These are phyloP conservation scores for Paracorniculantispora psalliotae DNA, from an alignment of 2,329 filamentous ascomycete genomes.

Conservation along the genomic window DNA sequence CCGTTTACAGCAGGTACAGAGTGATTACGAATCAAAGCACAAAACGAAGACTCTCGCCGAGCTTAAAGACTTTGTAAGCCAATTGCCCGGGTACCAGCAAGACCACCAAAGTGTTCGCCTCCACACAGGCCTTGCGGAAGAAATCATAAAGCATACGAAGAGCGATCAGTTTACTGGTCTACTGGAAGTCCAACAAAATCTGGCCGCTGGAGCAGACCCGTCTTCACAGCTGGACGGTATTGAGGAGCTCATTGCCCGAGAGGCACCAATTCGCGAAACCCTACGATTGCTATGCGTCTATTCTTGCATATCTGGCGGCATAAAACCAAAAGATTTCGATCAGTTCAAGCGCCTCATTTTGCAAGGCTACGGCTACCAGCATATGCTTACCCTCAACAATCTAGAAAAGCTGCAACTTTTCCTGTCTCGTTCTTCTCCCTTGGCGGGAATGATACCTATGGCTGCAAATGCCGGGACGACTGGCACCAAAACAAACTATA, in stretches of 20 bases:
- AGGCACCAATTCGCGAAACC: conserved; percentile 74
- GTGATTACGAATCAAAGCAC: conserved; percentile 86
- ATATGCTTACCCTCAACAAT: conserved; percentile 81
- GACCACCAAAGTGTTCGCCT: conserved; percentile 91
- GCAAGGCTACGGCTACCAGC: conserved; percentile 92
- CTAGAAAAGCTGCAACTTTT: conserved; percentile 89
- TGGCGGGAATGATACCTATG: conserved; percentile 78
- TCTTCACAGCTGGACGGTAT: conserved; percentile 85
- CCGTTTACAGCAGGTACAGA: conserved; percentile 74
- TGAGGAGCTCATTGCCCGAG: conserved; percentile 88
- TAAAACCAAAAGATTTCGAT: conserved; percentile 85
- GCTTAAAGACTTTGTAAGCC: conserved; percentile 90
- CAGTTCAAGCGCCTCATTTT: conserved; percentile 82
- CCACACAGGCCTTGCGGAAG: conserved; percentile 87
- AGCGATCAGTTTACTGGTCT: conserved; percentile 84
- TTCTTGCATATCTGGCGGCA: conserved; percentile 81
- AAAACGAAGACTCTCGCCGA: conserved; percentile 84
- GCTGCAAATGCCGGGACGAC: conserved; percentile 48
- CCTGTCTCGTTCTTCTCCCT: conserved; percentile 67
- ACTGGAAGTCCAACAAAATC: conserved; percentile 91
- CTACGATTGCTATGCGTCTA: conserved; percentile 85
- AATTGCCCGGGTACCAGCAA: conserved; percentile 84
- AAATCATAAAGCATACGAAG: conserved; percentile 89
- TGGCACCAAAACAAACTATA: conserved; percentile 83
- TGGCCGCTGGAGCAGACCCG: conserved; percentile 85